Conservation (phyloP, 139 green algal species). For the Mychonastes homosphaera region DNA sequence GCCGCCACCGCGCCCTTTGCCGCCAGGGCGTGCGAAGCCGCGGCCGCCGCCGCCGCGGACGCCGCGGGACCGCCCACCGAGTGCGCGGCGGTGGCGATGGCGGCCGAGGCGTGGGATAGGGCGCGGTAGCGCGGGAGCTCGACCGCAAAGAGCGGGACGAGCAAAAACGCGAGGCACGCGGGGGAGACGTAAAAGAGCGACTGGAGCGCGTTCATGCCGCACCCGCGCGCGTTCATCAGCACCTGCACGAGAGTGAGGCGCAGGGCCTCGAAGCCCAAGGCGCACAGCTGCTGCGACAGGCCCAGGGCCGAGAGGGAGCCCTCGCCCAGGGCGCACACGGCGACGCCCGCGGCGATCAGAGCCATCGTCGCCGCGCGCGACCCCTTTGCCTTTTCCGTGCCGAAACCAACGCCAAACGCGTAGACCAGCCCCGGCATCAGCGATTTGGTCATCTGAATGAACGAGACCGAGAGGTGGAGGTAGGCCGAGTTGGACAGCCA, state of each 20-base stretch:
- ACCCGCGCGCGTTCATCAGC: constrained; percentile 73
- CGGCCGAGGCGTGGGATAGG: constrained; percentile 14
- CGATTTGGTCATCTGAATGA: constrained; percentile 98
- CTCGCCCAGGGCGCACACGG: constrained; percentile 67
- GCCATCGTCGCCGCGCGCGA: constrained; percentile 68
- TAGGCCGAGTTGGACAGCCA: constrained; percentile 96
- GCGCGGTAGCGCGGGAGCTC: neutral
- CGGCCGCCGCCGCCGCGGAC: no score
- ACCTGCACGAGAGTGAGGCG: constrained; percentile 81
- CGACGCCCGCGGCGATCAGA: constrained; percentile 78
- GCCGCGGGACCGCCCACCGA: no score
- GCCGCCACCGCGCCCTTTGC: no score
- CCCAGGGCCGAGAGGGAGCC: constrained; percentile 80
- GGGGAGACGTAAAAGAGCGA: constrained; percentile 85
- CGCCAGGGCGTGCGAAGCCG: no score
- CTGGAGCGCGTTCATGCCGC: constrained; percentile 79
- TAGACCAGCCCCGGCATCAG: constrained; percentile 81
- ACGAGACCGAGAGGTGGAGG: constrained; percentile 92
- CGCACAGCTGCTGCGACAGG: constrained; percentile 76
- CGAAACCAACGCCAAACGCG: constrained; percentile 50
- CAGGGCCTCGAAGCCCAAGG: constrained; percentile 74
- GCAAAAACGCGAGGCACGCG: constrained; percentile 61
- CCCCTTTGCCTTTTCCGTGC: constrained; percentile 60
- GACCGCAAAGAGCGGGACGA: constrained; percentile 30
- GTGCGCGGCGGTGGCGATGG: constrained; percentile 30